Conservation (phyloP, 1,284 basidiomycete genomes). For the Cryptococcus sp. region DNA sequence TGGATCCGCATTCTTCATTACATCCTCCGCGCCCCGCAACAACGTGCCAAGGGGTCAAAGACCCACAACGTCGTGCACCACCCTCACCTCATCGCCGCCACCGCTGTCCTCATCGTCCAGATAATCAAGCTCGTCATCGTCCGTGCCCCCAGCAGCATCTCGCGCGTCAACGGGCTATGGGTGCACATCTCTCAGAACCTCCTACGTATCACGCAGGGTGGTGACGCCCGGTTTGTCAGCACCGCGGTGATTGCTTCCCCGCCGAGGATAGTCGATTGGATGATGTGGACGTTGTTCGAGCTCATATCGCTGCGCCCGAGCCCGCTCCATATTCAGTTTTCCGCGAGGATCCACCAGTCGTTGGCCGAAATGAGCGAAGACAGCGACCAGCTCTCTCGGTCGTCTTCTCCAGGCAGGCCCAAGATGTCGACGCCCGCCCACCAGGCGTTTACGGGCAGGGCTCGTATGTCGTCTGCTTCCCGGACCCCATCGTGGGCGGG, state of each 20-base stretch:
- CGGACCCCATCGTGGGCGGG: slow-evolving; percentile 19
- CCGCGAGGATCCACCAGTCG: slow-evolving; percentile 56
- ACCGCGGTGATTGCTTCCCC: neutral
- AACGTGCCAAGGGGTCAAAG: slow-evolving; percentile 15
- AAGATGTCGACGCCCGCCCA: slow-evolving; percentile 14
- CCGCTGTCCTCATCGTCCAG: slow-evolving; percentile 58
- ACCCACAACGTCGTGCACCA: neutral
- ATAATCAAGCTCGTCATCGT: slow-evolving; percentile 66
- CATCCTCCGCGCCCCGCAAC: slow-evolving; percentile 51
- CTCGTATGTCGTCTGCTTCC: slow-evolving; percentile 14
- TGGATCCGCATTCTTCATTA: slow-evolving; percentile 68
- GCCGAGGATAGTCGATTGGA: slow-evolving; percentile 58
- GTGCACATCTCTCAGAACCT: slow-evolving; percentile 28
- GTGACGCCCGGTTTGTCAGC: slow-evolving; percentile 24
- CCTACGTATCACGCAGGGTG: slow-evolving; percentile 16
- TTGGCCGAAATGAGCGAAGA: slow-evolving; percentile 17
- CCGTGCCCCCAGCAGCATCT: slow-evolving; percentile 53
- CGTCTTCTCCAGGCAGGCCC: slow-evolving; percentile 8
- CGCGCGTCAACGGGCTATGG: slow-evolving; percentile 36
- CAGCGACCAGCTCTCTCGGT: slow-evolving; percentile 4
- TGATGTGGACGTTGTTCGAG: slow-evolving; percentile 69
- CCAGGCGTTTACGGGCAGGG: slow-evolving; percentile 12
- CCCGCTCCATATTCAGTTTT: slow-evolving; percentile 64
- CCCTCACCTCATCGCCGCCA: slow-evolving; percentile 18
- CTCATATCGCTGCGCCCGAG: slow-evolving; percentile 62